A percentile compares a stretch with the other conserved stretches of the same genome.
Conservation (phyloP, 169 alveolate species). For the Ichthyophthirius multifiliis region DNA sequence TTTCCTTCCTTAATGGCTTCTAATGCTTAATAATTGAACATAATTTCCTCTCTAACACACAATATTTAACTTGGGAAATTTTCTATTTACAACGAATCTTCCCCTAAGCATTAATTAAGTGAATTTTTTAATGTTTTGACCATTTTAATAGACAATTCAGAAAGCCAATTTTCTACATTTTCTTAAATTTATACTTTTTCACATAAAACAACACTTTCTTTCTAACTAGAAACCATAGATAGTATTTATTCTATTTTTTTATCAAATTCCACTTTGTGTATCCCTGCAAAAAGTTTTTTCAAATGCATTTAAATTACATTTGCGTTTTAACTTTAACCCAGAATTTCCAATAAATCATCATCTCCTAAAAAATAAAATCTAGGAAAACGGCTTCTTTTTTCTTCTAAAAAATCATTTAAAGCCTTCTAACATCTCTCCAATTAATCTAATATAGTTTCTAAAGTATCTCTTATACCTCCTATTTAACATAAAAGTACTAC, state of each 20-base stretch:
- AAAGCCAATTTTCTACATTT: conserved; percentile 90
- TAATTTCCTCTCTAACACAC: conserved; percentile 82
- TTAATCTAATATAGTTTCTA: conserved; percentile 81
- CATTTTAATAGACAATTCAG: conserved; percentile 86
- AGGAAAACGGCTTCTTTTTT: conserved; percentile 90
- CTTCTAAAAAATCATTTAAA: conserved; percentile 90
- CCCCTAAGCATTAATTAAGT: conserved; percentile 51
- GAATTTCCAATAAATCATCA: conserved; percentile 92
- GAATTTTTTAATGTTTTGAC: conserved; percentile 66
- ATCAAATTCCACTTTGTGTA: conserved; percentile 82
- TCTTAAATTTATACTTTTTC: conserved; percentile 82
- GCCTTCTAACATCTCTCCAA: conserved; percentile 92
- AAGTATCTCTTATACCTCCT: conserved; percentile 84
- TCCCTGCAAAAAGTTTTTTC: conserved; percentile 92
- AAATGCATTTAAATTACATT: conserved; percentile 90
- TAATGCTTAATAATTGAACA: conserved; percentile 70
- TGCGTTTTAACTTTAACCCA: conserved; percentile 88
- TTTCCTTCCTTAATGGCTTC: conserved; percentile 72
- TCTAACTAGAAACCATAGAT: conserved; percentile 81
- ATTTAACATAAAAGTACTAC: conserved; percentile 80
- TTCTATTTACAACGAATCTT: conserved; percentile 65
- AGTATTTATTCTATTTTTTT: conserved; percentile 60
- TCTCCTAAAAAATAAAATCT: conserved; percentile 94
- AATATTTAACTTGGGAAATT: conserved; percentile 86
- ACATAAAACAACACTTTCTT: conserved; percentile 81